Conservation (phyloP, 202 grass and related monocot species). For the Hordeum pubiflorum region DNA sequence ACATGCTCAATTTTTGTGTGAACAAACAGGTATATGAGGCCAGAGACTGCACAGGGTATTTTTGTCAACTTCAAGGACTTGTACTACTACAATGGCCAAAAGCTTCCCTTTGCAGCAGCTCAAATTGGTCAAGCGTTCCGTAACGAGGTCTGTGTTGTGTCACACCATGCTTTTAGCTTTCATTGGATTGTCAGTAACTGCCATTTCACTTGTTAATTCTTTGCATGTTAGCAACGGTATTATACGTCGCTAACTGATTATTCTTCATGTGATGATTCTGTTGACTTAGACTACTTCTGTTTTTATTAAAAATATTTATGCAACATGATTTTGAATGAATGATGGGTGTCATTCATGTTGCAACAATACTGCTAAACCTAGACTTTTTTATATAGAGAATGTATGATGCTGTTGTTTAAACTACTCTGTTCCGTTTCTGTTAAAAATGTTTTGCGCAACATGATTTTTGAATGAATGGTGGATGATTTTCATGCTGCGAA, state of each 20-base stretch:
- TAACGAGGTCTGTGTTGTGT: conserved; percentile 49
- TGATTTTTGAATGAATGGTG: background rate
- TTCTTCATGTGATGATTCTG: background rate
- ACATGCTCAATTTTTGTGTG: background rate
- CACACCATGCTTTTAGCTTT: background rate
- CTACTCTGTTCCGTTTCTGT: background rate
- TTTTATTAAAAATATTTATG: background rate
- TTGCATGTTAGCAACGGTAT: background rate
- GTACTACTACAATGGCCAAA: conserved; percentile 77
- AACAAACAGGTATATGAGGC: conserved; percentile 71
- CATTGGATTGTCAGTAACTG: background rate
- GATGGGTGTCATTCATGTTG: background rate
- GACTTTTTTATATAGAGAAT: background rate
- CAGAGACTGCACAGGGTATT: conserved; percentile 78
- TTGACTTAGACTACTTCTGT: background rate
- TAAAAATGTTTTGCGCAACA: background rate
- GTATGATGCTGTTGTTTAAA: background rate
- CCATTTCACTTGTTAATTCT: background rate
- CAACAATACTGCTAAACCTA: background rate
- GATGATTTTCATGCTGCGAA: background rate
- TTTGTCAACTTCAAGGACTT: conserved; percentile 90
- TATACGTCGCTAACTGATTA: background rate
- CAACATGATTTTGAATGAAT: background rate
- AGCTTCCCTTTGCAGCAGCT: conserved; percentile 65
- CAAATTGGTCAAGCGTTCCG: conserved; percentile 71